A percentile compares a stretch with the other conserved stretches of the same genome.
These are phyloP conservation scores for Umbelopsis isabellina DNA, from an alignment of 192 early-diverging fungal species.

Conservation along the genomic window DNA sequence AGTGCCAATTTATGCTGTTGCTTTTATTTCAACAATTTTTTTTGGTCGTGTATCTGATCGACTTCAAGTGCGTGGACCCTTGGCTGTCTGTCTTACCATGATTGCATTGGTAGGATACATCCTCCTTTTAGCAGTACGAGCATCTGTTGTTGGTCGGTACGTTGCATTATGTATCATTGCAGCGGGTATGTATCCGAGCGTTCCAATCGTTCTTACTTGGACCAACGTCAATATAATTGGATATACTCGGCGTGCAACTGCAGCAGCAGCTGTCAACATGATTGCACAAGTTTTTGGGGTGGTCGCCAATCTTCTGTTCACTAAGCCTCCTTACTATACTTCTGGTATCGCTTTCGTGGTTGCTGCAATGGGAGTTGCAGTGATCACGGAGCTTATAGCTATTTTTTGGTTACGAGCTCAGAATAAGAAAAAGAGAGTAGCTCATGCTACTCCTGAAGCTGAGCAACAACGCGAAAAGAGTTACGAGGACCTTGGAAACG, in stretches of 20 bases:
- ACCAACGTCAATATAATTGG: constrained; percentile 24
- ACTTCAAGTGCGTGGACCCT: constrained; percentile 1
- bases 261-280: constrained; percentile 6
- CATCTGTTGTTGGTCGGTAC: background rate
- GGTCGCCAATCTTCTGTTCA: constrained; percentile 16
- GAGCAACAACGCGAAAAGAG: background rate
- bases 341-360: background rate
- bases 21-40: constrained; percentile 21
- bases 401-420: background rate
- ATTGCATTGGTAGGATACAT: constrained; percentile 19
- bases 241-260: constrained; percentile 16
- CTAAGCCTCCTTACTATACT: constrained; percentile 19
- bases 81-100: background rate
- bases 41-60: constrained; percentile 18
- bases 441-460: constrained; percentile 5
- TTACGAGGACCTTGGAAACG: constrained; percentile 18
- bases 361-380: background rate
- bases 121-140: constrained; percentile 9
- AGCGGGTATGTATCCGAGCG: constrained; percentile 20
- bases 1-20: constrained; percentile 24
- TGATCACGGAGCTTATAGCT: background rate
- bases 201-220: constrained; percentile 22
- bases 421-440: constrained; percentile 12
- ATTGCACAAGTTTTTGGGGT: constrained; percentile 20
- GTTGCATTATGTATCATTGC: constrained; percentile 17